Evolutionary conservation across 164 flowering plant genomes (phyloP), one percentile per base, ranked within the genome.

Genomic region (Tetracentron sinense): DNA sequence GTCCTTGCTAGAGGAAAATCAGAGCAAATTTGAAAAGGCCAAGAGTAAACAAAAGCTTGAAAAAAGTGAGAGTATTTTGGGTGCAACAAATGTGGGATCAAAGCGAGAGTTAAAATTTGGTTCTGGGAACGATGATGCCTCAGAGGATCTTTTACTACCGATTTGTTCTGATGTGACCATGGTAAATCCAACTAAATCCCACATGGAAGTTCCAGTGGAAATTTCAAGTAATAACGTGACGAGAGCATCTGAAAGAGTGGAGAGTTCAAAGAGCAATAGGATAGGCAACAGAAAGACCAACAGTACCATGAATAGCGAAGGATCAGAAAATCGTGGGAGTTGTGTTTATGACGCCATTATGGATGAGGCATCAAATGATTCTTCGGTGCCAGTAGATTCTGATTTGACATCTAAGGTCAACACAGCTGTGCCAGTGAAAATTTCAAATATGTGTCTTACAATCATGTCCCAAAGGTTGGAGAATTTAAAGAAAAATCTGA

Each of bases 211-310:
- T 56, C 44, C 44, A 53, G 50, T 17, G 27, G 16, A 23, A 54
- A 38, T 26, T 25, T 30, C 27, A 61, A 49, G 20, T 28, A 7
- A 30, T 58, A 6, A 21, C 44, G n/a, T n/a, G n/a, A 16, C 6
- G 44, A 49, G 44, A 33, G 30, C 53, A 30, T 30, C 55, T 20
- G 28, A 61, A 61, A 31, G 21, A 20, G n/a, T 49, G 26, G 53
- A 28, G 44, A 56, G 59, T n/a, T 56, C 42, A 31, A 56, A 56
- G 42, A 30, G 42, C 22, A 56, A 26, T 20, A 8, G 7, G 26
- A 56, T 30, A 10, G 42, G 14, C 42, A 33, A 17, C 23, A 56
- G 31, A 17, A 29, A 56, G 59, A 31, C 59, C 42, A 56, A 33
- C 42, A 3, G 21, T 31, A 56, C 23, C 42, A 19, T 56, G 42